phyloP scores from a whole-genome alignment of 2,329 filamentous ascomycete species.

The Furcasterigmium furcatum region DNA sequence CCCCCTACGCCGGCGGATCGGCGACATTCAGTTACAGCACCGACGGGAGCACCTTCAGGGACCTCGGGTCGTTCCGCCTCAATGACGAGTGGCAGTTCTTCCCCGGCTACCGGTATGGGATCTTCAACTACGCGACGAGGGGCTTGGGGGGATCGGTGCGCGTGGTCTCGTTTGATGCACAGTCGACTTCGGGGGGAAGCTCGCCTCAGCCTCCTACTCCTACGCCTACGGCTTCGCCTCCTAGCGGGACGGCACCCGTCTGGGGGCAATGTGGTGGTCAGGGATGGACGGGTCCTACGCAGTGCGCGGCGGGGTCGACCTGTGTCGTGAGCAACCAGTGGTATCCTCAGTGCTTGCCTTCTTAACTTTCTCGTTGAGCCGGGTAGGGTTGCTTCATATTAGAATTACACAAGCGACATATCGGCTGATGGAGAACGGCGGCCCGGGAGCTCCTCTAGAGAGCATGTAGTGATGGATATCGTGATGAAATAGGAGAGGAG shows the following conservation, averaged over 20 bases:
- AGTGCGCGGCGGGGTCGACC: neutral
- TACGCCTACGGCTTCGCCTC: too few species aligned
- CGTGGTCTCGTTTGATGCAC: slow-evolving; percentile 1
- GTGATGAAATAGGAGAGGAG: too few species aligned
- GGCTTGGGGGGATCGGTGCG: slow-evolving; percentile 13
- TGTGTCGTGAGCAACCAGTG: neutral
- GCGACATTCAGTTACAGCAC: slow-evolving; percentile 32
- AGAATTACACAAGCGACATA: too few species aligned
- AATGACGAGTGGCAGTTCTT: slow-evolving; percentile 40
- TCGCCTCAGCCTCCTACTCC: neutral
- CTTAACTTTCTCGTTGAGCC: too few species aligned
- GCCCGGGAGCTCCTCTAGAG: too few species aligned
- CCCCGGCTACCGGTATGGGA: slow-evolving; percentile 43
- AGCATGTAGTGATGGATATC: too few species aligned
- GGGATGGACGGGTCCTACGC: neutral
- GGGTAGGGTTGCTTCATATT: too few species aligned
- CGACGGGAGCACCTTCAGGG: slow-evolving; percentile 33
- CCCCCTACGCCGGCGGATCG: slow-evolving; percentile 8
- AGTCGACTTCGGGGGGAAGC: neutral
- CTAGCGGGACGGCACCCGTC: neutral
- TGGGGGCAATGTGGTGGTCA: neutral
- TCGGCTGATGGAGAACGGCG: too few species aligned
- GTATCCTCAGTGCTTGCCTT: neutral
- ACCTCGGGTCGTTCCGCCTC: slow-evolving; percentile 31
- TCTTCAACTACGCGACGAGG: slow-evolving; percentile 46